A percentile compares a stretch with the other conserved stretches of the same genome.
phyloP scores from a whole-genome alignment of 495 filamentous ascomycete species.

The Penicillium simplicissimum region DNA sequence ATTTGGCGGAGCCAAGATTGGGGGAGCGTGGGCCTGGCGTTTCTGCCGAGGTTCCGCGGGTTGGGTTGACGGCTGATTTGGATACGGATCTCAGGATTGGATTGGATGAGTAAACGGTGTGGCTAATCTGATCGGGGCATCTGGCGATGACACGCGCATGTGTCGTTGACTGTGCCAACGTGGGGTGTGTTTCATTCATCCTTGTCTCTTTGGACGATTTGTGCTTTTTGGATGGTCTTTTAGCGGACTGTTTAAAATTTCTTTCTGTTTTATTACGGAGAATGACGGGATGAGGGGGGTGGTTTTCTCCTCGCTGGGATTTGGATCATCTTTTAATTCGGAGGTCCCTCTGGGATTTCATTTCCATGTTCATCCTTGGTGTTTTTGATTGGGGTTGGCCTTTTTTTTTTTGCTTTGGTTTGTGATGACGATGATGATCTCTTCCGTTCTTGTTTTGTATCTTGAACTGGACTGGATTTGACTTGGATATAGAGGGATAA shows the following conservation, averaged over 20 bases:
- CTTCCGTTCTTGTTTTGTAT: not conserved
- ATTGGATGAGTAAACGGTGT: slow-evolving; percentile 21
- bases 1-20: slow-evolving; percentile 18
- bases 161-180: slow-evolving; percentile 12
- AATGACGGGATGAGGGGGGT: not conserved
- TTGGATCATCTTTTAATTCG: not conserved
- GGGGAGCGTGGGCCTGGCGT: not conserved
- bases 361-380: not conserved
- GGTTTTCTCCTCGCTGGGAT: not conserved
- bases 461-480: not conserved
- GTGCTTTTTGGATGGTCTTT: slow-evolving; percentile 7
- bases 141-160: slow-evolving; percentile 2
- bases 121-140: not conserved
- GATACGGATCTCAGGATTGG: slow-evolving; percentile 38
- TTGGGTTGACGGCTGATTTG: slow-evolving; percentile 26
- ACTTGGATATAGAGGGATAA: slow-evolving; percentile 5
- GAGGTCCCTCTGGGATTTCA: too few species aligned
- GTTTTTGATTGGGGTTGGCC: not conserved
- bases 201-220: slow-evolving; percentile 2
- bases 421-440: slow-evolving; percentile 14
- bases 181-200: slow-evolving; percentile 14
- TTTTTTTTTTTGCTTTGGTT: not conserved
- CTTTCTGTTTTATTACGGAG: slow-evolving; percentile 16
- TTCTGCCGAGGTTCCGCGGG: slow-evolving; percentile 24
- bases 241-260: slow-evolving; percentile 15